Evolutionary conservation across 805 yeast species (phyloP), one percentile per base, ranked within the genome.

Genomic region (Saccharomyces mikatae): DNA sequence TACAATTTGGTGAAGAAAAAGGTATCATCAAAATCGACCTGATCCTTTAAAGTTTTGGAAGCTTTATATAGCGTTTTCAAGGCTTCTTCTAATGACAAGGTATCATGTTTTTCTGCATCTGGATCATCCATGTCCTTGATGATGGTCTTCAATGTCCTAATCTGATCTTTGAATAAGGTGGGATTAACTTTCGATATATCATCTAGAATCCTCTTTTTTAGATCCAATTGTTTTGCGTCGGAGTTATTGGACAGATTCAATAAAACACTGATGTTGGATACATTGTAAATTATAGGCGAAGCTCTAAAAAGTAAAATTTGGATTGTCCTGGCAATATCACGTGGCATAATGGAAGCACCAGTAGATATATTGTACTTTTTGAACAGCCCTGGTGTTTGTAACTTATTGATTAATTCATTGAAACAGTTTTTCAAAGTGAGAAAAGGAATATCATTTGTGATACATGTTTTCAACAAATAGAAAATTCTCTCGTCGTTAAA

Each of bases 31-130:
- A 70, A 68, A 3, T 82, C 78, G 21, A 80, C 69, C 31, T 74
- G 70, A 2, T 79, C 80, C 1, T 80, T 77, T 54, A 78, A 76
- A 47, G 77, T 77, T 52, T 76, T 75, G 29, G 80, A 74, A 53
- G 84, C 81, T 58, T 83, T 84, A 62, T 76, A 81, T 1, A 86
- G 67, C 0, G 91, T 82, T 61, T 77, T 82, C 59, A 89, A 68
- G 3, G 81, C 77, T 41, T 77, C 77, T 24, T 59, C 60, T 14
- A 65, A 44, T 6, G 70, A 61, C 5, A 62, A 57, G 3, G 57
- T 54, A 4, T 57, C 56, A 48, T 49, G 50, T 6, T 61, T 65
- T 10, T 58, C 56, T 9, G 56, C 54, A 50, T 60, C 58, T 3
- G 55, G 49, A 2, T 62, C 52, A 3, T 55, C 57, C 54, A 22